A percentile compares a stretch with the other conserved stretches of the same genome.
phyloP scores from a whole-genome alignment of 2,329 filamentous ascomycete species.

The Verticillium isaacii region DNA sequence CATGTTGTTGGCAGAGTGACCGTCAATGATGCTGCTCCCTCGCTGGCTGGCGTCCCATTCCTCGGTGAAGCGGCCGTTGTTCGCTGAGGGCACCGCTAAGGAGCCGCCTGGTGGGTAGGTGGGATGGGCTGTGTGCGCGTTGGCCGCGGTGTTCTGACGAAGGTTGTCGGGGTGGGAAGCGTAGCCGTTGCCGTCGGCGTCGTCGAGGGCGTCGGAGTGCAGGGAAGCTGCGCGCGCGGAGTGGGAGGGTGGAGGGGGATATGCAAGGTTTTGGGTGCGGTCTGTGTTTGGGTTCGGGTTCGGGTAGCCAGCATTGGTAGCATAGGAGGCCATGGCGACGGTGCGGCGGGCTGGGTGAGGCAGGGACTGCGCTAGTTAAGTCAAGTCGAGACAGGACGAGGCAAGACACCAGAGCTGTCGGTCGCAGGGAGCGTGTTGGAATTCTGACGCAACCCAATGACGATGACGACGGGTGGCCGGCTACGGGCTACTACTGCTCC shows the following conservation, averaged over 20 bases:
- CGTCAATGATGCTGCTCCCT: conserved; percentile 59
- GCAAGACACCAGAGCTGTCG: neutral
- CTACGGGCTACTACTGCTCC: neutral
- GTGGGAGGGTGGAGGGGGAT: conserved; percentile 4
- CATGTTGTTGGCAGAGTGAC: conserved; percentile 33
- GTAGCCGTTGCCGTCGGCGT: neutral
- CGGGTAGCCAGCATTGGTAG: conserved; percentile 4
- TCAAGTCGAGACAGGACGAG: neutral
- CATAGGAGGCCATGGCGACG: neutral
- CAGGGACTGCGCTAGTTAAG: neutral
- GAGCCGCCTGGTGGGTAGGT: neutral
- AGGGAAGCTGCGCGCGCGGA: neutral
- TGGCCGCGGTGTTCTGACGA: conserved; percentile 14
- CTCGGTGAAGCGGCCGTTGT: conserved; percentile 49
- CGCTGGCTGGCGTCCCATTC: conserved; percentile 67
- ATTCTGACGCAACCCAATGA: conserved; percentile 1
- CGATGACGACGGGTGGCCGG: neutral
- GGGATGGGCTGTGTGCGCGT: conserved; percentile 7
- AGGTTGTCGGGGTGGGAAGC: conserved; percentile 6
- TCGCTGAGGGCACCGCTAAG: neutral
- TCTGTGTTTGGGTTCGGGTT: conserved; percentile 9
- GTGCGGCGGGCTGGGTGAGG: neutral
- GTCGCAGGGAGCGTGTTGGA: neutral
- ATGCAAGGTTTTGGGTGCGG: conserved; percentile 5
- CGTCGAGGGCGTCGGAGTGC: neutral